Percentiles rank a stretch among this genome's conserved stretches.
phyloP scores from a whole-genome alignment of 1,284 basidiomycete species.

The Ganoderma leucocontextum region DNA sequence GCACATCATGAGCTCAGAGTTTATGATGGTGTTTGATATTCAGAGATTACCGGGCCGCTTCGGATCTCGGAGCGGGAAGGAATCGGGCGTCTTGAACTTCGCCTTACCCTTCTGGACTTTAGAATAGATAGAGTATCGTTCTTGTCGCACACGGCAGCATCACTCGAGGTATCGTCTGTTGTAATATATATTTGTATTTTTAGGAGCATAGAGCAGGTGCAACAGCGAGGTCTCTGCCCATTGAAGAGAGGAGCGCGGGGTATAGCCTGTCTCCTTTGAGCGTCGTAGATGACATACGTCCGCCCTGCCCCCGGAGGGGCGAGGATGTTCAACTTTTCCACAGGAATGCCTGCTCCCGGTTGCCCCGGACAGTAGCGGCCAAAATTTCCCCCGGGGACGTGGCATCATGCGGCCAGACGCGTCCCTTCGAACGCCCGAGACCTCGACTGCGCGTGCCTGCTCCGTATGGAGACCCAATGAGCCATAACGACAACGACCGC shows the following conservation, averaged over 20 bases:
- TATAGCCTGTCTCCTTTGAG: slow-evolving; percentile 31
- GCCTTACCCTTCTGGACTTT: neutral
- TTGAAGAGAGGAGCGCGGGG: slow-evolving; percentile 32
- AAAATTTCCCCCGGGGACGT: slow-evolving; percentile 30
- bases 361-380: slow-evolving; percentile 29
- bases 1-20: slow-evolving; percentile 19
- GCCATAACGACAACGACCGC: neutral
- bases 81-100: neutral
- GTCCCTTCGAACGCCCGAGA: slow-evolving; percentile 29
- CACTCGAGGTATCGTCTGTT: neutral
- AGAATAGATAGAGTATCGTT: neutral
- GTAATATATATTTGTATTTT: slow-evolving; percentile 1
- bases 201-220: slow-evolving; percentile 12
- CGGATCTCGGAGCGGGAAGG: neutral
- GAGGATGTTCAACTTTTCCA: slow-evolving; percentile 16
- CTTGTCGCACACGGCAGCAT: neutral
- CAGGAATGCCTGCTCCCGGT: slow-evolving; percentile 31
- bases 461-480: slow-evolving; percentile 7
- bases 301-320: slow-evolving; percentile 27
- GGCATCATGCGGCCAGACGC: slow-evolving; percentile 8
- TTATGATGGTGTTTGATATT: slow-evolving; percentile 1
- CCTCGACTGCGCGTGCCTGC: slow-evolving; percentile 23
- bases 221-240: slow-evolving; percentile 23
- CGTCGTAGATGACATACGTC: slow-evolving; percentile 33
- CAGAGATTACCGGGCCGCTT: slow-evolving; percentile 5